phyloP scores from a whole-genome alignment of 371 early-diverging fungal species.

The Mortierella sp. region DNA sequence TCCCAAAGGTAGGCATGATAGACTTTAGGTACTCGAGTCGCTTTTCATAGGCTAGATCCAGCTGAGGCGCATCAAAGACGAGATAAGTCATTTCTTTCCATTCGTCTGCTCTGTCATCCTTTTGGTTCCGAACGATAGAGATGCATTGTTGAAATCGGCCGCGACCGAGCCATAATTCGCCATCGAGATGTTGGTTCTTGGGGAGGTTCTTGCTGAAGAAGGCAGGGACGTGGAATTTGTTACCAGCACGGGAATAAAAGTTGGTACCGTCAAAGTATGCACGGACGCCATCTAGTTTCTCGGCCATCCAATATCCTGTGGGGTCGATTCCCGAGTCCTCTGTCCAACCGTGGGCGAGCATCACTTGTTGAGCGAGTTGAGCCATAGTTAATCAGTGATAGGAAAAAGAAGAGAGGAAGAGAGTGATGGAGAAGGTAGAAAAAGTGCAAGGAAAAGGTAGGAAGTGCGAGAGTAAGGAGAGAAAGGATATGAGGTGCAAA shows the following conservation, averaged over 20 bases:
- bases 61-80: conserved; percentile 63
- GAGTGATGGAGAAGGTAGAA: not conserved
- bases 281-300: conserved; percentile 68
- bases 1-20: conserved; percentile 38
- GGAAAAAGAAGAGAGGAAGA: not conserved
- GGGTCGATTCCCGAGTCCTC: conserved; percentile 49
- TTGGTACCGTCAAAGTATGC: conserved; percentile 62
- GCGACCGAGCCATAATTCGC: conserved; percentile 68
- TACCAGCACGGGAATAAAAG: conserved; percentile 62
- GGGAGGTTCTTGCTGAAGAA: conserved; percentile 65
- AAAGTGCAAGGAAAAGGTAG: not conserved
- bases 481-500: no score
- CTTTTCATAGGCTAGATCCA: conserved; percentile 55
- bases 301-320: conserved; percentile 56
- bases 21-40: conserved; percentile 46
- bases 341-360: conserved; percentile 54
- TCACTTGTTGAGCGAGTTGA: conserved; percentile 41
- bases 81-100: conserved; percentile 50
- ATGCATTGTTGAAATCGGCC: conserved; percentile 62
- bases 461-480: no score
- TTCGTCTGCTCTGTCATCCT: conserved; percentile 31
- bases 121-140: conserved; percentile 62
- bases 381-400: conserved; percentile 16
- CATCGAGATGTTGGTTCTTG: conserved; percentile 62
- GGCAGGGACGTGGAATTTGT: conserved; percentile 61